Conservation (phyloP, 2,329 filamentous ascomycete species). For the Penicillium sp. region DNA sequence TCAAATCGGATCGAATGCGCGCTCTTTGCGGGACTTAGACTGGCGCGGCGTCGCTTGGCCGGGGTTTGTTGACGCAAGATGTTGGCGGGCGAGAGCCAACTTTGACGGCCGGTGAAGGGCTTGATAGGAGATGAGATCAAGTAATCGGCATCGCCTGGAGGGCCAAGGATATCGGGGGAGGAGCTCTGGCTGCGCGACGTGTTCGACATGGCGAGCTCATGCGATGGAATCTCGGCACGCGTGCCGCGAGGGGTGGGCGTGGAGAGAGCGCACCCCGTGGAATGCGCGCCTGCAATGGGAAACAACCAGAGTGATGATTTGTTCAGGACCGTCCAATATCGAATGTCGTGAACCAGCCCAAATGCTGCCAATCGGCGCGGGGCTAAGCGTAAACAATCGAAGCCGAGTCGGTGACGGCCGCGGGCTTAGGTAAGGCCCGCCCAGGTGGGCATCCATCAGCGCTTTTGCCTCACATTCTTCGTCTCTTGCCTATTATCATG, state of each 20-base stretch:
- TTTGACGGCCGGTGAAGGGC: conserved; percentile 39
- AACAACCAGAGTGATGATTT: not conserved
- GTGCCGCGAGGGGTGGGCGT: conserved; percentile 25
- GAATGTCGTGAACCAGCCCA: too few species aligned
- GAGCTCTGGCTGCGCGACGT: conserved; percentile 40
- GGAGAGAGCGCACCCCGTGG: conserved; percentile 17
- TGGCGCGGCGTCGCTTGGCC: conserved; percentile 35
- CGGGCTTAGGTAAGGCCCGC: too few species aligned
- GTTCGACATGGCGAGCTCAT: conserved; percentile 27
- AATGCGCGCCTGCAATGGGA: conserved; percentile 15
- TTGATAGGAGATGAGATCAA: conserved; percentile 44
- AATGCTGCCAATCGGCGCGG: too few species aligned
- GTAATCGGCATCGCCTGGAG: conserved; percentile 43
- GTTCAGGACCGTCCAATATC: too few species aligned
- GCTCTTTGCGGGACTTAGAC: conserved; percentile 37
- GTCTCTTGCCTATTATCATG: too few species aligned
- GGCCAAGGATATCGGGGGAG: conserved; percentile 44
- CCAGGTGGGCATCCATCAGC: too few species aligned
- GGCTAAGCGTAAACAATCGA: conserved; percentile 4
- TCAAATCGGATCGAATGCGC: conserved; percentile 43
- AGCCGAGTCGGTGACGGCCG: too few species aligned
- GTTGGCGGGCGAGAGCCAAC: conserved; percentile 40
- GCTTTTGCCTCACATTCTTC: too few species aligned
- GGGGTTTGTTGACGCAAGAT: conserved; percentile 35
- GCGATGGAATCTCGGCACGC: conserved; percentile 20